Evolutionary conservation across 2,329 filamentous ascomycete species (phyloP).

Genomic region (Talaromyces sp.): DNA sequence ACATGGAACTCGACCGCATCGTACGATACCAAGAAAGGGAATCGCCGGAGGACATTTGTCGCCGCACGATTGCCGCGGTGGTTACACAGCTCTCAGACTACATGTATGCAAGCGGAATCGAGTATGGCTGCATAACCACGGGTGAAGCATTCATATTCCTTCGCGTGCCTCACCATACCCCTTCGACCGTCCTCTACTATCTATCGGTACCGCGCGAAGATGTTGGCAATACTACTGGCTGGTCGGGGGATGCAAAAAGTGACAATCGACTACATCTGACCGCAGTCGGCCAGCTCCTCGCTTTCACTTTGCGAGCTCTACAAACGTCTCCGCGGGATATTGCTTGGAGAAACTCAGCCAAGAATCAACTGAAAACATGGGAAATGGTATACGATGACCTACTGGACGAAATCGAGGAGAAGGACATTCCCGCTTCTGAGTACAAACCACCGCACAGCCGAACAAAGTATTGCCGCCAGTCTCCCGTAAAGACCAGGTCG

Average conservation of each 20-base stretch:
- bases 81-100: background rate
- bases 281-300: slow-evolving; percentile 30
- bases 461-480: slow-evolving; percentile 19
- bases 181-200: background rate
- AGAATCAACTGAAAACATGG: slow-evolving; percentile 28
- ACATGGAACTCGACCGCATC: slow-evolving; percentile 43
- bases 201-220: background rate
- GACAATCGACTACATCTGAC: slow-evolving; percentile 30
- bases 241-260: background rate
- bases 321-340: slow-evolving; percentile 18
- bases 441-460: slow-evolving; percentile 18
- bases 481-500: slow-evolving; percentile 19
- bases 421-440: slow-evolving; percentile 21
- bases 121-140: background rate
- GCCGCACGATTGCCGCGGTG: background rate
- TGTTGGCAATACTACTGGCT: slow-evolving; percentile 22
- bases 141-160: background rate
- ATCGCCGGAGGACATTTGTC: slow-evolving; percentile 22
- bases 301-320: slow-evolving; percentile 31
- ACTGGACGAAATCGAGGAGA: slow-evolving; percentile 21
- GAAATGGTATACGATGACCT: slow-evolving; percentile 25
- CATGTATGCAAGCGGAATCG: background rate
- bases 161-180: background rate
- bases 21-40: slow-evolving; percentile 33
- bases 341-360: too few relatives aligned